Percentiles rank a stretch among this genome's conserved stretches.
These are phyloP conservation scores for Otatea glauca DNA, from an alignment of 176 grass and related monocot genomes.

Conservation along the genomic window DNA sequence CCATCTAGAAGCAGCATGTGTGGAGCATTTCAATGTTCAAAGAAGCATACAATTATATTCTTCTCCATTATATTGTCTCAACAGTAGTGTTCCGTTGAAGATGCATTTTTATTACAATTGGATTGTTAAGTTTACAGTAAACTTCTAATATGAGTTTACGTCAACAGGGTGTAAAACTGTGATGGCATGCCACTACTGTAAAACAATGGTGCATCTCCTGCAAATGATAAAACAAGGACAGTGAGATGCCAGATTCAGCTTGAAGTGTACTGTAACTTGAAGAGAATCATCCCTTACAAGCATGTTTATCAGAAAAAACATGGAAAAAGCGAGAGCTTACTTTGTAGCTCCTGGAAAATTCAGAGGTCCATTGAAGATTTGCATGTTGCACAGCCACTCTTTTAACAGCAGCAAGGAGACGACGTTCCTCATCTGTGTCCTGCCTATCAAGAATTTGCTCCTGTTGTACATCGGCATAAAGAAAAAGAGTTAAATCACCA, in stretches of 20 bases:
- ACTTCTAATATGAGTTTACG: slow-evolving; percentile 19
- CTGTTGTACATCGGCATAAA: slow-evolving; percentile 36
- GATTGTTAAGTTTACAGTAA: slow-evolving; percentile 18
- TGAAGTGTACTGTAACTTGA: slow-evolving; percentile 9
- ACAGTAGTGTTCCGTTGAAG: slow-evolving; percentile 4
- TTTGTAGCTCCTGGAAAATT: slow-evolving; percentile 18
- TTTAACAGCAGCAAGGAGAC: slow-evolving; percentile 38
- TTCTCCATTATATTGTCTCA: neutral
- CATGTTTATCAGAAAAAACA: slow-evolving; percentile 3
- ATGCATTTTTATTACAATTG: slow-evolving; percentile 17
- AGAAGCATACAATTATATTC: neutral
- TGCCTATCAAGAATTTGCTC: slow-evolving; percentile 56
- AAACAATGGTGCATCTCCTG: slow-evolving; percentile 36
- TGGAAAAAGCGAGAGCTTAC: slow-evolving; percentile 23
- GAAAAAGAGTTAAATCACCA: slow-evolving; percentile 23
- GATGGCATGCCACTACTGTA: slow-evolving; percentile 19
- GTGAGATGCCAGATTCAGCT: slow-evolving; percentile 26
- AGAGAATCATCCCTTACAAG: slow-evolving; percentile 31
- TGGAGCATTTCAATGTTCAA: slow-evolving; percentile 6
- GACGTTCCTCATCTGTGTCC: slow-evolving; percentile 44
- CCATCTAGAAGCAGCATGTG: slow-evolving; percentile 2
- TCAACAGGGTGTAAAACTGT: slow-evolving; percentile 31
- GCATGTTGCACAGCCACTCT: neutral
- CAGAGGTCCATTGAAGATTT: slow-evolving; percentile 19
- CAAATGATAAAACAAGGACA: slow-evolving; percentile 38